Conservation (phyloP, 225 moss, liverwort and hornwort species). For the Physcomitrellopsis africana region DNA sequence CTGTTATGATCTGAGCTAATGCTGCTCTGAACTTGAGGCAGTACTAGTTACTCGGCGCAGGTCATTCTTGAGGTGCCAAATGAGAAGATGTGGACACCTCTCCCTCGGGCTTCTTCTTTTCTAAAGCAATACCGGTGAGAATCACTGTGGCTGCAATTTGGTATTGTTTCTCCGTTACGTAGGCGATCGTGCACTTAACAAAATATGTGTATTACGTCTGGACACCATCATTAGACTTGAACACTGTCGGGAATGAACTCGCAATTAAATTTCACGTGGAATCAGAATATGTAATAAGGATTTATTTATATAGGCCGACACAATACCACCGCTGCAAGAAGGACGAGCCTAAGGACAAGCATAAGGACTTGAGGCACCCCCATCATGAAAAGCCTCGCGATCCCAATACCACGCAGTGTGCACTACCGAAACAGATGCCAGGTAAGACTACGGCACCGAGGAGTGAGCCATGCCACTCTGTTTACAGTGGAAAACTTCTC, state of each 20-base stretch:
- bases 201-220: too few species aligned
- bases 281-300: too few species aligned
- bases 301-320: conserved; percentile 46
- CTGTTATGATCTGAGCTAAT: too few species aligned
- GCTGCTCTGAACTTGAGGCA: neutral
- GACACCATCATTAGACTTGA: too few species aligned
- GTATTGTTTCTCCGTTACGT: too few species aligned
- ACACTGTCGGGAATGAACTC: neutral
- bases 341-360: conserved; percentile 38
- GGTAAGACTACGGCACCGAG: neutral
- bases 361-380: conserved; percentile 61
- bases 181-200: too few species aligned
- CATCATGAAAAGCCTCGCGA: conserved; percentile 39
- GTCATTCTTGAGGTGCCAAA: conserved; percentile 70
- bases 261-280: neutral
- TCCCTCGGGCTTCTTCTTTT: conserved; percentile 71
- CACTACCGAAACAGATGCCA: too few species aligned
- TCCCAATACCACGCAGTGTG: neutral
- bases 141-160: too few species aligned
- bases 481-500: neutral
- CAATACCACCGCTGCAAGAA: conserved; percentile 54
- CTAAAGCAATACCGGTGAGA: conserved; percentile 63
- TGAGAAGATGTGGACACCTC: conserved; percentile 43
- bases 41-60: neutral
- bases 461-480: neutral